These are phyloP conservation scores for Zizania palustris DNA, from an alignment of 202 grass and related monocot species.

Conservation along the genomic window DNA sequence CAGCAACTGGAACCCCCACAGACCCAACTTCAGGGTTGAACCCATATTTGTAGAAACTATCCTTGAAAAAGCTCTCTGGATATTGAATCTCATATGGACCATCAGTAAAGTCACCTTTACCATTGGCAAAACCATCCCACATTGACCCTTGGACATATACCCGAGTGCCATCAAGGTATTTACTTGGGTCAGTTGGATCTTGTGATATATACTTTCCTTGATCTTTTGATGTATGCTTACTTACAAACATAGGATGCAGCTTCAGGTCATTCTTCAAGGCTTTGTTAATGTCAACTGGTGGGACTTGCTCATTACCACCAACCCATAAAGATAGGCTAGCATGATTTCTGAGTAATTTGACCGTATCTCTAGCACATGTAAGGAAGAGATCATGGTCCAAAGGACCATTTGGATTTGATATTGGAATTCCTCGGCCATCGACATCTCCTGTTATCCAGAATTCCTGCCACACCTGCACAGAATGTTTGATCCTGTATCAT, in stretches of 20 bases:
- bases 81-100: slow-evolving; percentile 95
- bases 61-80: slow-evolving; percentile 82
- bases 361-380: slow-evolving; percentile 86
- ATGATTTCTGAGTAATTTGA: slow-evolving; percentile 92
- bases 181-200: slow-evolving; percentile 67
- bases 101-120: slow-evolving; percentile 74
- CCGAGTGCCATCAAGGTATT: slow-evolving; percentile 87
- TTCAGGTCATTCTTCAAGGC: slow-evolving; percentile 74
- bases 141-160: slow-evolving; percentile 86
- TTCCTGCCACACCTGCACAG: slow-evolving; percentile 89
- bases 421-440: slow-evolving; percentile 76
- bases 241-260: slow-evolving; percentile 70
- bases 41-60: slow-evolving; percentile 81
- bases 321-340: slow-evolving; percentile 92
- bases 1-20: slow-evolving; percentile 87
- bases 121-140: slow-evolving; percentile 97
- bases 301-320: slow-evolving; percentile 95
- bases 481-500: slow-evolving; percentile 32
- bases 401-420: slow-evolving; percentile 79
- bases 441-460: slow-evolving; percentile 99
- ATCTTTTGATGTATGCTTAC: slow-evolving; percentile 13
- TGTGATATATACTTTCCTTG: slow-evolving; percentile 38
- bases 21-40: slow-evolving; percentile 95
- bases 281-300: slow-evolving; percentile 76
- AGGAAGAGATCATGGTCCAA: slow-evolving; percentile 91